These are phyloP conservation scores for Sporobolomyces pararoseus DNA, from an alignment of 768 basidiomycete genomes.

Conservation along the genomic window DNA sequence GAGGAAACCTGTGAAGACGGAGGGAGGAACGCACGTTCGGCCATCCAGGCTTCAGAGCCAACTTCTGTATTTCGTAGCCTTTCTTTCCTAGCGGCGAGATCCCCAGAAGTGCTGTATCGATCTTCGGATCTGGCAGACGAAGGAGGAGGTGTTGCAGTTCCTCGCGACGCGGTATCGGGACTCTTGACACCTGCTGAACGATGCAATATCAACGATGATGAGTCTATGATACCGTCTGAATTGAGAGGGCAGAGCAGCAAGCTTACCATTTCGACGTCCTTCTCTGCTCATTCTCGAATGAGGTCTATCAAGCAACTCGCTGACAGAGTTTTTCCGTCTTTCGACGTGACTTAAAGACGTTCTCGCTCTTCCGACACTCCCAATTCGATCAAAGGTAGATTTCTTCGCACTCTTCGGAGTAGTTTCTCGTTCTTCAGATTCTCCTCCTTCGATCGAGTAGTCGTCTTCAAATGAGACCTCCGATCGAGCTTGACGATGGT, in stretches of 20 bases:
- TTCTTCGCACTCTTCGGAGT: slow-evolving; percentile 13
- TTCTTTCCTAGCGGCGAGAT: slow-evolving; percentile 11
- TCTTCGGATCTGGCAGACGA: neutral
- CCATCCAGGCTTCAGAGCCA: slow-evolving; percentile 17
- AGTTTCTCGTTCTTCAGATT: neutral
- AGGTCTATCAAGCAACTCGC: neutral
- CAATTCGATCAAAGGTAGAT: neutral
- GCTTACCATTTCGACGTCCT: neutral
- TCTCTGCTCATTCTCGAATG: slow-evolving; percentile 7
- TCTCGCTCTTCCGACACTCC: neutral
- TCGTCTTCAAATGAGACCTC: slow-evolving; percentile 6
- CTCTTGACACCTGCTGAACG: neutral
- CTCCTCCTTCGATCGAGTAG: neutral
- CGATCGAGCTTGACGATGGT: neutral
- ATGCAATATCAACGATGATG: no score
- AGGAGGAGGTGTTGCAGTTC: neutral
- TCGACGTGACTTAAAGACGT: neutral
- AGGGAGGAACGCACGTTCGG: slow-evolving; percentile 16
- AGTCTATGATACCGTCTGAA: neutral
- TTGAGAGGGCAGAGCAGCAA: neutral
- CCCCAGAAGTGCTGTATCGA: neutral
- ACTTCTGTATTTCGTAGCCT: neutral
- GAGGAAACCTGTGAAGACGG: neutral
- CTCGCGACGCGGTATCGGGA: neutral
- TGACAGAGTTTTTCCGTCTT: neutral